A percentile compares a stretch with the other conserved stretches of the same genome.
Evolutionary conservation across 2,329 filamentous ascomycete genomes (phyloP).

Genomic region (Aspergillus sp.): DNA sequence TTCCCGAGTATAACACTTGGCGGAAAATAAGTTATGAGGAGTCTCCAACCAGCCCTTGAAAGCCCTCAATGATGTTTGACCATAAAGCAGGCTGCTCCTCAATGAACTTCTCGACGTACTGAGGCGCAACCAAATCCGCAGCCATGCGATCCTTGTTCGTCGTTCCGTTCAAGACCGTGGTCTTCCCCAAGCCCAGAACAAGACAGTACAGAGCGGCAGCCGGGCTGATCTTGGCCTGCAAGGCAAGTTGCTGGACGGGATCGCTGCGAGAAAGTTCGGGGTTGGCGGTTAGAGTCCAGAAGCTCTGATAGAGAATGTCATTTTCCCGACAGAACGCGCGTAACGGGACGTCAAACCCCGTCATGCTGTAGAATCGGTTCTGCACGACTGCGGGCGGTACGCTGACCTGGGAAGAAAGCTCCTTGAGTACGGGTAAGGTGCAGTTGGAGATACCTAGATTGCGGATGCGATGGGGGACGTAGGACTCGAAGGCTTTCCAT

Average conservation of each 20-base stretch:
- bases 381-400: conserved; percentile 61
- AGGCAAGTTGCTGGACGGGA: conserved; percentile 47
- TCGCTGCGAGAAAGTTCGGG: conserved; percentile 43
- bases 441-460: conserved; percentile 71
- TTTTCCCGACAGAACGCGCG: conserved; percentile 51
- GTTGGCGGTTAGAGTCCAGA: conserved; percentile 58
- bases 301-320: conserved; percentile 51
- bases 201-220: conserved; percentile 50
- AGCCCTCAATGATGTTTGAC: conserved; percentile 42
- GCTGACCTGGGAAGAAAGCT: conserved; percentile 39
- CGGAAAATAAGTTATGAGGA: background rate
- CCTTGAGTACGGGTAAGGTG: conserved; percentile 50
- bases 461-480: conserved; percentile 58
- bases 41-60: conserved; percentile 40
- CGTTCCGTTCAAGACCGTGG: conserved; percentile 52
- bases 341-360: conserved; percentile 54
- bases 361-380: conserved; percentile 62
- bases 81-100: conserved; percentile 44
- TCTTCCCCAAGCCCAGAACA: conserved; percentile 47
- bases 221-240: conserved; percentile 33
- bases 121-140: conserved; percentile 44
- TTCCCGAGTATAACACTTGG: too few species aligned
- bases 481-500: conserved; percentile 60
- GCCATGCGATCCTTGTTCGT: conserved; percentile 47
- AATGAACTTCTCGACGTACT: conserved; percentile 37